phyloP scores from a whole-genome alignment of 352 stramenopile genomes.

The Phytophthora nicotianae region DNA sequence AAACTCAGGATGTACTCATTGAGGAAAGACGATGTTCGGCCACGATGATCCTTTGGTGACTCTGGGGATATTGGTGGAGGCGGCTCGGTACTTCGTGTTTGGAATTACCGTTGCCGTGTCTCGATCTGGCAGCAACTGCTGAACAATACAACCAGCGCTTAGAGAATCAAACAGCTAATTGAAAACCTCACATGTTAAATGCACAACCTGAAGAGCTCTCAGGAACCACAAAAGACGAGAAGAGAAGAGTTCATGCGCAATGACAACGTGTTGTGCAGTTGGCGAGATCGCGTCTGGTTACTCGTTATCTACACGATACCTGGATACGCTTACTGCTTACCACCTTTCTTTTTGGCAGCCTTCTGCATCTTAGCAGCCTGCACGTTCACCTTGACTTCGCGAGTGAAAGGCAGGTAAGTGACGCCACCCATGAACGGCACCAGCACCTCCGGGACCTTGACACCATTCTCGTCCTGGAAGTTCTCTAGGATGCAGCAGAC shows the following conservation, averaged over 20 bases:
- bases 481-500: constrained; percentile 99
- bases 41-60: too few relatives aligned
- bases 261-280: constrained; percentile 27
- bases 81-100: too few relatives aligned
- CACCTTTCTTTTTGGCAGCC: constrained; percentile 91
- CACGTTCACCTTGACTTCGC: constrained; percentile 91
- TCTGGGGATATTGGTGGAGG: too few relatives aligned
- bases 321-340: constrained; percentile 54
- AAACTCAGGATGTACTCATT: too few relatives aligned
- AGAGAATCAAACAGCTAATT: too few relatives aligned
- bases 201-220: too few relatives aligned
- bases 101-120: too few relatives aligned
- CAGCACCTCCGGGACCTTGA: constrained; percentile 97
- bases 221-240: constrained; percentile 6
- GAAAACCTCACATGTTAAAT: too few relatives aligned
- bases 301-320: constrained; percentile 30
- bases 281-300: constrained; percentile 8
- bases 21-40: too few relatives aligned
- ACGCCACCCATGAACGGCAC: constrained; percentile 98
- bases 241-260: constrained; percentile 23
- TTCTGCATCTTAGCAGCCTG: constrained; percentile 96
- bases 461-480: constrained; percentile 97
- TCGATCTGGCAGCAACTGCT: too few relatives aligned
- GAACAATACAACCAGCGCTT: too few relatives aligned
- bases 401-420: constrained; percentile 98